A percentile compares a stretch with the other conserved stretches of the same genome.
phyloP scores from a whole-genome alignment of 139 green algal species.

The Haematococcus sp. region DNA sequence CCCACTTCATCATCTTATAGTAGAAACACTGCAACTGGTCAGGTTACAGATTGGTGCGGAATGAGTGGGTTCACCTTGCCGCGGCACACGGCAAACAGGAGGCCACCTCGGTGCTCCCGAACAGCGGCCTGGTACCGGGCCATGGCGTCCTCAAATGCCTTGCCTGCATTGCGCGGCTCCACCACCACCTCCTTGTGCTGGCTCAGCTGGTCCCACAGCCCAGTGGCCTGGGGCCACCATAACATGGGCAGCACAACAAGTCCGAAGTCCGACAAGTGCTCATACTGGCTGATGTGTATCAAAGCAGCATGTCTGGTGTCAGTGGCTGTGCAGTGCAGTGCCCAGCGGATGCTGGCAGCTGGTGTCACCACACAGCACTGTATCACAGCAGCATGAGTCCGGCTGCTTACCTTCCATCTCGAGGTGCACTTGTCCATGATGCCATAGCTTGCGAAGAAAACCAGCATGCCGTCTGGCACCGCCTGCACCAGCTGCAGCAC shows the following conservation, averaged over 20 bases:
- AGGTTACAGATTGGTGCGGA: too few relatives aligned
- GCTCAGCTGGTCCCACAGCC: slow-evolving; percentile 54
- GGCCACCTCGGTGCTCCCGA: slow-evolving; percentile 49
- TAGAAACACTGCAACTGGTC: too few relatives aligned
- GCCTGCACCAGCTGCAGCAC: slow-evolving; percentile 47
- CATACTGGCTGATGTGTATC: too few relatives aligned
- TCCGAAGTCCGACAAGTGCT: too few relatives aligned
- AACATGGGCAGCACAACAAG: too few relatives aligned
- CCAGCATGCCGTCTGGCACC: slow-evolving; percentile 88
- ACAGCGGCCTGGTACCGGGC: slow-evolving; percentile 72
- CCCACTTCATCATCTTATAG: too few relatives aligned
- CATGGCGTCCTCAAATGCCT: slow-evolving; percentile 72
- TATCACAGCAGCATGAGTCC: neutral
- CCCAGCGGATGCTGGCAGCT: too few relatives aligned
- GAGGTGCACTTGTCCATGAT: slow-evolving; percentile 74
- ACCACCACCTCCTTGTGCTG: slow-evolving; percentile 69
- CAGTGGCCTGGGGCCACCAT: slow-evolving; percentile 58
- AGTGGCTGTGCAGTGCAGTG: too few relatives aligned
- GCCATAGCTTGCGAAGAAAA: slow-evolving; percentile 90
- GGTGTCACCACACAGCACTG: too few relatives aligned
- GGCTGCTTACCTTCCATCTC: slow-evolving; percentile 72
- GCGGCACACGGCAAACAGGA: slow-evolving; percentile 91
- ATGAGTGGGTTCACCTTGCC: slow-evolving; percentile 96
- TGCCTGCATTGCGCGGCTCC: slow-evolving; percentile 70
- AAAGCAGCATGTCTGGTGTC: too few relatives aligned